phyloP scores from a whole-genome alignment of 2,329 filamentous ascomycete genomes.

The Cladosporium sp. region DNA sequence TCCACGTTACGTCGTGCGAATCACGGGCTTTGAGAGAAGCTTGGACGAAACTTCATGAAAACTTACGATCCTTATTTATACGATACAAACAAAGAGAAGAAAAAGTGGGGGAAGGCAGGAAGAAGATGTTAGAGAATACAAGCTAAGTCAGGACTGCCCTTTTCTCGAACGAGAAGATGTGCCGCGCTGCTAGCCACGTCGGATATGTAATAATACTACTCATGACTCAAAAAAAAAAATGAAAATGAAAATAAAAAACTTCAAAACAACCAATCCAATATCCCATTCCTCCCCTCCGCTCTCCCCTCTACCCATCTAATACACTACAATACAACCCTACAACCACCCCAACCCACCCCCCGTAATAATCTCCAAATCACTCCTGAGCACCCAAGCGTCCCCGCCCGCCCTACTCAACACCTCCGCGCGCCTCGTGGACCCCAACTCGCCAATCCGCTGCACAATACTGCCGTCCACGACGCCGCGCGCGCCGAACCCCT shows the following conservation, averaged over 20 bases:
- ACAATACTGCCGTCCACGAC: conserved; percentile 78
- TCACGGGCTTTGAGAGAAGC: no score
- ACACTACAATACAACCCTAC: no score
- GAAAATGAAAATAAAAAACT: background rate
- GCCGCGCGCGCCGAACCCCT: conserved; percentile 52
- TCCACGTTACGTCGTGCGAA: no score
- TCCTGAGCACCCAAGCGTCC: conserved; percentile 62
- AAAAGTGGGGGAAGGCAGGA: background rate
- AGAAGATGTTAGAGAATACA: background rate
- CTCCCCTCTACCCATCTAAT: background rate
- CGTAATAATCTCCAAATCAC: conserved; percentile 64
- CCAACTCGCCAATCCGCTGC: conserved; percentile 69
- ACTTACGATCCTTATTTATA: no score
- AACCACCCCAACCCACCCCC: conserved; percentile 62
- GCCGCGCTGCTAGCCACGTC: no score
- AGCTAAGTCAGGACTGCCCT: no score
- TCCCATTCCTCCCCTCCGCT: no score
- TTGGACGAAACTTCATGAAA: no score
- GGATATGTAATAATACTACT: background rate
- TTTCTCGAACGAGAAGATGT: no score
- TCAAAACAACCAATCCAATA: background rate
- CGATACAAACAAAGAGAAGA: no score
- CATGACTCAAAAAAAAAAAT: background rate
- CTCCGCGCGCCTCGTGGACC: conserved; percentile 66
- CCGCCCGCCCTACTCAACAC: conserved; percentile 70